These are phyloP conservation scores for Chenopodium quinoa DNA, from an alignment of 148 eudicot genomes.

Conservation along the genomic window DNA sequence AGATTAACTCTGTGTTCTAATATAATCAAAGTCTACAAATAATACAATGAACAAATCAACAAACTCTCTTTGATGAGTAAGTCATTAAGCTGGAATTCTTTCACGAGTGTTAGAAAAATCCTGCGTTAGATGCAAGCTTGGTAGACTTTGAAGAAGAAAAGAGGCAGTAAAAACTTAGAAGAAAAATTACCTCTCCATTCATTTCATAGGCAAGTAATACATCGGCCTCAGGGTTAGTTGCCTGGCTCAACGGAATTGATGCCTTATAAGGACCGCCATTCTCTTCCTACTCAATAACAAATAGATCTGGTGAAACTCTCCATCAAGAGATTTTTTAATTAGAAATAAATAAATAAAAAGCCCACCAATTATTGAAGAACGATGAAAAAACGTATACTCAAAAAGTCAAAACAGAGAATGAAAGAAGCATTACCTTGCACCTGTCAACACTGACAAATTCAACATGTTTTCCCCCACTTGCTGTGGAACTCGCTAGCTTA, in stretches of 20 bases:
- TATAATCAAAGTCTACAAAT: background rate
- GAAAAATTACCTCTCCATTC: conserved; percentile 72
- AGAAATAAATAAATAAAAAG: too few species aligned
- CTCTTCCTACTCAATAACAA: conserved; percentile 56
- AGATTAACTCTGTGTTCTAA: background rate
- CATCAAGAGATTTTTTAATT: background rate
- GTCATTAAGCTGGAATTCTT: background rate
- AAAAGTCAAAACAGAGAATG: background rate
- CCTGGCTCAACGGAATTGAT: conserved; percentile 78
- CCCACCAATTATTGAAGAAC: background rate
- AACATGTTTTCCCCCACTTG: conserved; percentile 85
- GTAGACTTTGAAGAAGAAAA: background rate
- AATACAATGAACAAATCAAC: background rate
- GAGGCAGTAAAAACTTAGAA: background rate
- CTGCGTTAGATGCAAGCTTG: background rate
- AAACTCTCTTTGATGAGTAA: background rate
- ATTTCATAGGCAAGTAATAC: conserved; percentile 93
- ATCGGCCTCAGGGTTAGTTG: conserved; percentile 86
- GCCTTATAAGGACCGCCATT: conserved; percentile 92
- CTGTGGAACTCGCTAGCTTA: conserved; percentile 52
- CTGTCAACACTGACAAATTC: conserved; percentile 92
- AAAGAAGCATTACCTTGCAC: conserved; percentile 66
- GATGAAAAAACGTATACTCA: background rate
- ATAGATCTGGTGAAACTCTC: background rate
- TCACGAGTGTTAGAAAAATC: background rate